Conservation (phyloP, 2,329 filamentous ascomycete species). For the Fusarium duplospermum region DNA sequence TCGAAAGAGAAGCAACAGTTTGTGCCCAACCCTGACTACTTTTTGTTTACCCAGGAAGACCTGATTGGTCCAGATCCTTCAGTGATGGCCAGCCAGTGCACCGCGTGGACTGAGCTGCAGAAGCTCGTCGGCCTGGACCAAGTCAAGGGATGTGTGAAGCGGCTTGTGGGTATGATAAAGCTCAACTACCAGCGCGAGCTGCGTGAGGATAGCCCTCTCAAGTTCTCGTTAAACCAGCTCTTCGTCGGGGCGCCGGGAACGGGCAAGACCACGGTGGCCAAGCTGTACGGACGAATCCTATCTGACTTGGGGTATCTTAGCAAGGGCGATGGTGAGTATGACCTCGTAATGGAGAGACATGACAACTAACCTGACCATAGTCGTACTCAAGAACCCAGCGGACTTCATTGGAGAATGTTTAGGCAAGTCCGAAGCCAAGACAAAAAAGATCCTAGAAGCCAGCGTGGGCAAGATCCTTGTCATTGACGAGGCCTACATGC, state of each 20-base stretch:
- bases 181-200: neutral
- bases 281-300: neutral
- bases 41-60: neutral
- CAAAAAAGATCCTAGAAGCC: neutral
- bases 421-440: neutral
- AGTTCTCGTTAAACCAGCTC: neutral
- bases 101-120: neutral
- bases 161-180: neutral
- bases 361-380: too few relatives aligned
- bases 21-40: neutral
- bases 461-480: neutral
- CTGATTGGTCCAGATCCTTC: neutral
- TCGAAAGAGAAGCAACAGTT: too few relatives aligned
- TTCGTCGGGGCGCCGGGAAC: neutral
- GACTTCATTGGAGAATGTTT: neutral
- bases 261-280: neutral
- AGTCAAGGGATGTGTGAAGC: neutral
- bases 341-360: too few relatives aligned
- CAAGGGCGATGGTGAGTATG: neutral
- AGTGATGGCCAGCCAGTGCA: neutral
- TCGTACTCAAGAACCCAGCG: neutral
- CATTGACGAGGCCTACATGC: conserved; percentile 1
- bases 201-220: neutral
- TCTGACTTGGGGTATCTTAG: neutral
- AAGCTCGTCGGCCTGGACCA: neutral